Evolutionary conservation across 768 basidiomycete genomes (phyloP), one percentile per base, ranked within the genome.

Genomic region (Agrocybe chaxingu): DNA sequence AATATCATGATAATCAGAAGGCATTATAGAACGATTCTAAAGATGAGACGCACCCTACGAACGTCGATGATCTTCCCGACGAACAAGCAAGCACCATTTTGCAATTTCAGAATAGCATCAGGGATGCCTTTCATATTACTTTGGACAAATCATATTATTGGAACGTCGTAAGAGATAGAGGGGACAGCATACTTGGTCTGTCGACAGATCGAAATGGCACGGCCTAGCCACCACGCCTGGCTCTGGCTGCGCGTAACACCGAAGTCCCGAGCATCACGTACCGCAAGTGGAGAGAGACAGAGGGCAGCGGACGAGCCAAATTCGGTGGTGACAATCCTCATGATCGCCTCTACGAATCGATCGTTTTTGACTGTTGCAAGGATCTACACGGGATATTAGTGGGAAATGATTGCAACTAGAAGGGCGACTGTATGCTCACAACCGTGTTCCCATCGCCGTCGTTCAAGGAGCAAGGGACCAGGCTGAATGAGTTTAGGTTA

Each of bases 211-310:
- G 76, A 73, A 11, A 85, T 73, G 0, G 82, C 81, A 30, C 80
- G 70, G 7, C 85, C 85, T 16, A 86, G 74, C 41, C 79, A 67
- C 84, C 85, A 86, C 7, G 79, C 77, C 60, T 81, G 71, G 16
- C 81, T 84, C 8, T 81, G 72, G 24, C 78, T 80, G 38, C 76
- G 78, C 2, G 72, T 67, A 11, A 82, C 70, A 34, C 82, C 72
- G 33, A 66, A 72, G 31, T 65, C 57, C 24, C 69, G 60, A 11
- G 70, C 62, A 18, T 74, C 61, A 34, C 60, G 58, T 11, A 68
- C 67, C 1, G 62, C 60, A 3, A 79, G 54, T 4, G 80, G 79
- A 5, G 72, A 62, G 13, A 60, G 65, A 32, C 74, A 77, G 12
- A 69, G 42, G 11, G 78, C 80, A 24, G 76, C 79, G 24, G 67